phyloP scores from a whole-genome alignment of 2,329 filamentous ascomycete species.

The Biscogniauxia sp. region DNA sequence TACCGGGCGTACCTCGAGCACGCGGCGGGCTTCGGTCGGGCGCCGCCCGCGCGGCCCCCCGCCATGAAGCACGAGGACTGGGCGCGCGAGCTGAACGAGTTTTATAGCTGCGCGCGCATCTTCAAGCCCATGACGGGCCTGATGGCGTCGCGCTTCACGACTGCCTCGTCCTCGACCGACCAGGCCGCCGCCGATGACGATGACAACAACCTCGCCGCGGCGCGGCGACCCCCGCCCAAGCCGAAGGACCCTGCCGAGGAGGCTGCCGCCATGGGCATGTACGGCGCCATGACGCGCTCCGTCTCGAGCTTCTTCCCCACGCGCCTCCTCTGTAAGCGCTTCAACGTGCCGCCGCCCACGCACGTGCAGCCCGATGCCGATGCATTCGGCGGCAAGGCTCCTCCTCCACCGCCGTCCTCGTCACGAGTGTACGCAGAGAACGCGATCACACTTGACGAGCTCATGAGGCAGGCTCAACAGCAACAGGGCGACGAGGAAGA shows the following conservation, averaged over 20 bases:
- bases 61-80: conserved; percentile 66
- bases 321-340: conserved; percentile 87
- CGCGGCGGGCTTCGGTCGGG: conserved; percentile 59
- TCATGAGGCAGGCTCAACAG: conserved; percentile 29
- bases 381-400: too few relatives aligned
- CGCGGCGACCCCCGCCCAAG: conserved; percentile 46
- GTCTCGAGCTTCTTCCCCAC: conserved; percentile 73
- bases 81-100: conserved; percentile 75
- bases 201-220: conserved; percentile 35
- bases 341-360: conserved; percentile 77
- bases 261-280: conserved; percentile 89
- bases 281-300: conserved; percentile 79
- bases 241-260: conserved; percentile 76
- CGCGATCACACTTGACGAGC: conserved; percentile 33
- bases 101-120: conserved; percentile 62
- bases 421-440: background rate
- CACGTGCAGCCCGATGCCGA: conserved; percentile 58
- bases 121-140: conserved; percentile 90
- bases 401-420: too few relatives aligned
- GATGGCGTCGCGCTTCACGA: conserved; percentile 93
- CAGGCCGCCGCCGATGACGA: background rate
- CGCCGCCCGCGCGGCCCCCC: conserved; percentile 31
- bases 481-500: background rate
- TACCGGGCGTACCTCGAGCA: conserved; percentile 82
- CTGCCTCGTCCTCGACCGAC: conserved; percentile 40